phyloP scores from a whole-genome alignment of 768 basidiomycete genomes.

The Daedaleopsis sinensis region DNA sequence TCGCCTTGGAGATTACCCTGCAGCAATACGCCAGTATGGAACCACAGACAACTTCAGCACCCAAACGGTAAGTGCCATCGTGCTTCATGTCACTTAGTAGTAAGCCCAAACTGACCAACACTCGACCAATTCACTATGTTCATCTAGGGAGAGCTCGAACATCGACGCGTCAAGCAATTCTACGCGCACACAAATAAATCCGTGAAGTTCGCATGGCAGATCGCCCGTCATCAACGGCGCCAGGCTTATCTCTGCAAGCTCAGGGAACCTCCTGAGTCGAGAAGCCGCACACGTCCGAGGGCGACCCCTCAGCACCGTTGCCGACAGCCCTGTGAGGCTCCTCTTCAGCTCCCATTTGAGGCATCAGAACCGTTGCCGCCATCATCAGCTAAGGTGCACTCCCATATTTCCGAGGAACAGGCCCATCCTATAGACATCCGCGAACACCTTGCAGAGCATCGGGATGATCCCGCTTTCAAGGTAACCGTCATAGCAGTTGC shows the following conservation, averaged over 20 bases:
- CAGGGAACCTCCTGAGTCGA: not conserved
- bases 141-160: slow-evolving; percentile 41
- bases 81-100: no score
- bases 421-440: not conserved
- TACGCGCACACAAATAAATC: slow-evolving; percentile 42
- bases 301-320: no score
- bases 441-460: not conserved
- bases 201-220: slow-evolving; percentile 29
- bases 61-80: slow-evolving; percentile 26
- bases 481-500: no score
- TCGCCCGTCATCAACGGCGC: slow-evolving; percentile 22
- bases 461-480: slow-evolving; percentile 1
- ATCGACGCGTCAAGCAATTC: slow-evolving; percentile 38
- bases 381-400: not conserved
- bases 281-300: no score
- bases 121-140: not conserved
- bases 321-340: no score
- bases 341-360: not conserved
- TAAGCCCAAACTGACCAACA: no score
- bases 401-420: not conserved
- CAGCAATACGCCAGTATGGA: slow-evolving; percentile 17
- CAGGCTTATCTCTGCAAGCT: not conserved
- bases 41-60: slow-evolving; percentile 29
- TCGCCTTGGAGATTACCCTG: slow-evolving; percentile 22
- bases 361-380: not conserved